Evolutionary conservation across 2,329 filamentous ascomycete species (phyloP), one percentile per base, ranked within the genome.

Genomic region (Fusarium pseudoanthophilum): DNA sequence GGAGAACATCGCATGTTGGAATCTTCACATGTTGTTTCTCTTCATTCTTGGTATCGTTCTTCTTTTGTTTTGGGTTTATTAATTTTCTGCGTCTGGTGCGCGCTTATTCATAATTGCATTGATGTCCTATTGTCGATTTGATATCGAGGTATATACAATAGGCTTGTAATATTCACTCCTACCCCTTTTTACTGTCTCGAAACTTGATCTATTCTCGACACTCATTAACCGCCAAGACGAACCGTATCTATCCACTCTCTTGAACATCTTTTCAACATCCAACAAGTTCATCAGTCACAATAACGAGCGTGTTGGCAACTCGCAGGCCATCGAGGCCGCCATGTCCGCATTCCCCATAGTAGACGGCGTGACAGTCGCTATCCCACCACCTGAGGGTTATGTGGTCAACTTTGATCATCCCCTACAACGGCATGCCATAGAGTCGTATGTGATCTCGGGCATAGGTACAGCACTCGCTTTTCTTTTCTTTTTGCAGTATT

Each of bases 331-430:
- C 8, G 30, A 57, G 26, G 39, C 45, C 16, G 32, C 15, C 48
- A 75, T 75, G 70, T 8, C 60, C 20, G n/a, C 30, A 10, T 77
- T 72, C 13, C 75, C 75, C 4, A 58, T 60, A 9, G 32, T 77
- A 37, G 37, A 75, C 18, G 73, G 76, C 37, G 63, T 77, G 14
- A 51, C 52, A 14, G 74, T 78, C 28, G 74, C 64, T 16, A 53
- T 77, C 10, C 46, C 34, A 4, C 74, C 81, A 8, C 82, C 82
- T 0, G 64, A 71, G 2, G 80, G 71, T n/a, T 83, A 82, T 58
- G 60, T 72, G 4, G 78, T 82, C 30, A 69, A 83, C 64, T 82
- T 83, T 51, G 75, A 78, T 7, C 67, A 82, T 40, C 82, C 82
- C 1, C 69, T 75, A n/a, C 67, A 71, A 13, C 74, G 75, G 1